Evolutionary conservation across 495 filamentous ascomycete species (phyloP).

Genomic region (Thermothielavioides terrestris): DNA sequence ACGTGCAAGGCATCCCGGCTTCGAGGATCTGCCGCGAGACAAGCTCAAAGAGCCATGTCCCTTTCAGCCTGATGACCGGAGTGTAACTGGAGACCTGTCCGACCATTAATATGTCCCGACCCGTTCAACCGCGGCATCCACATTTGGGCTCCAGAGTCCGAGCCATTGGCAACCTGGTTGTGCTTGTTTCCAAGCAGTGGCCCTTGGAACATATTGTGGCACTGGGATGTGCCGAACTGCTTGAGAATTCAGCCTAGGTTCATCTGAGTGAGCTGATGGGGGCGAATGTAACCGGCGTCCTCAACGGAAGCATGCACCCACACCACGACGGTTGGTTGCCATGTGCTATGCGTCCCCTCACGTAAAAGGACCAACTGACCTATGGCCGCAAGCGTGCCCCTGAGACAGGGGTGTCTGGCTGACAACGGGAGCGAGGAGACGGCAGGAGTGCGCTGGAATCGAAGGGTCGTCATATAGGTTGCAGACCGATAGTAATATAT

Average conservation of each 20-base stretch:
- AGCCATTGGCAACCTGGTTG: no score
- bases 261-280: not conserved
- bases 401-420: not conserved
- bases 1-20: not conserved
- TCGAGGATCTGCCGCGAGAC: not conserved
- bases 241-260: constrained; percentile 2
- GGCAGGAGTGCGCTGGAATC: not conserved
- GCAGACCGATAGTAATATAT: constrained; percentile 1
- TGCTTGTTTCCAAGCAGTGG: not conserved
- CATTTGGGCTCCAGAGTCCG: no score
- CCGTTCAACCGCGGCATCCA: no score
- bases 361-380: not conserved
- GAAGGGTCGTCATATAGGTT: not conserved
- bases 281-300: not conserved
- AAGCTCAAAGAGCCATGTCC: not conserved
- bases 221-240: not conserved
- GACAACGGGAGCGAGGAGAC: not conserved
- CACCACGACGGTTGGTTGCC: not conserved
- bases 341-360: not conserved
- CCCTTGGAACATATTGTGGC: no score
- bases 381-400: not conserved
- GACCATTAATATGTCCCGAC: no score
- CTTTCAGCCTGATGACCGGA: not conserved
- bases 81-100: not conserved
- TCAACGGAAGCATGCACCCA: not conserved